Evolutionary conservation across 2,329 filamentous ascomycete genomes (phyloP).

Genomic region (Setomelanomma holmii): DNA sequence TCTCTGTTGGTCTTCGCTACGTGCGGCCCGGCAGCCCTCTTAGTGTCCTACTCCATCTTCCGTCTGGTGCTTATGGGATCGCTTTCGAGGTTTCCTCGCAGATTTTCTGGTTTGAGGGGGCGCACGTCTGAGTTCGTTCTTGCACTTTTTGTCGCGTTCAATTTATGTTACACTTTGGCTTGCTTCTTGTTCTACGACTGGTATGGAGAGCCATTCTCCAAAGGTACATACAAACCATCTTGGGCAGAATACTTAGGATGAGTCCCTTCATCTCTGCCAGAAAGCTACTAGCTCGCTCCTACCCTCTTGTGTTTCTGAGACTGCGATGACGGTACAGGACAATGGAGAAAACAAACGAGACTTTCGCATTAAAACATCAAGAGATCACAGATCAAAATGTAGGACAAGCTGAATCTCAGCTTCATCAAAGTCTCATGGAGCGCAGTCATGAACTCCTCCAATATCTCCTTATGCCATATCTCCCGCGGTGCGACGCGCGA

Average conservation of each 20-base stretch:
- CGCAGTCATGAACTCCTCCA: too few relatives aligned
- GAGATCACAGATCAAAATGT: too few relatives aligned
- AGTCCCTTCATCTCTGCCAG: too few relatives aligned
- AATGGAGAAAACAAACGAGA: too few relatives aligned
- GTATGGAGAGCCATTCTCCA: background rate
- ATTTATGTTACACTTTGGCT: background rate
- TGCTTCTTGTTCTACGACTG: background rate
- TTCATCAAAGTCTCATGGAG: too few relatives aligned
- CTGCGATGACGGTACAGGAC: too few relatives aligned
- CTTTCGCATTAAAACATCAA: too few relatives aligned
- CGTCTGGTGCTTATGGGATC: conserved; percentile 1
- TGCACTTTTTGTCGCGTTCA: background rate
- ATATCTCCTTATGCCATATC: too few relatives aligned
- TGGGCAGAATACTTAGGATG: background rate
- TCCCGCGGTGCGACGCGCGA: too few relatives aligned
- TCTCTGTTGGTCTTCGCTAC: background rate
- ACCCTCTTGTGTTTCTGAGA: too few relatives aligned
- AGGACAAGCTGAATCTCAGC: too few relatives aligned
- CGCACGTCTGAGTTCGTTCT: background rate
- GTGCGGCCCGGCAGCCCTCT: background rate
- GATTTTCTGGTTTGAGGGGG: background rate
- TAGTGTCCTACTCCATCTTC: background rate
- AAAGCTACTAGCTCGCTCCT: too few relatives aligned
- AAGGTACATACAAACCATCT: background rate
- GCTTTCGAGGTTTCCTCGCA: background rate